Percentiles rank a stretch among this genome's conserved stretches.
Conservation (phyloP, 495 filamentous ascomycete genomes). For the Cercophora newfieldiana region DNA sequence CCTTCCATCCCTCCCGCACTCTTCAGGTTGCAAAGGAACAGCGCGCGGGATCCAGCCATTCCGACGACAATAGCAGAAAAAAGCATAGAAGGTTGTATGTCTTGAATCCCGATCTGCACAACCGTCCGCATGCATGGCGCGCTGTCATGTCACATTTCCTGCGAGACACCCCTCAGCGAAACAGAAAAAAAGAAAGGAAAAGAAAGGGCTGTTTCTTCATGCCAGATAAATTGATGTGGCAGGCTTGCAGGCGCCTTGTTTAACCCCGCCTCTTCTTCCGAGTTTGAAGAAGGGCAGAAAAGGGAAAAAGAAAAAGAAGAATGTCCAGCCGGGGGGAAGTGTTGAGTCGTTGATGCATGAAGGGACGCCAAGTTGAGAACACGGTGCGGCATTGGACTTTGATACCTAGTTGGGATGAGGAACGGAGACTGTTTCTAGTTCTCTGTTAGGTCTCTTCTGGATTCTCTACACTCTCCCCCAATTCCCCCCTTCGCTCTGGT, state of each 20-base stretch:
- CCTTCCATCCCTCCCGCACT: neutral
- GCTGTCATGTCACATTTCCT: neutral
- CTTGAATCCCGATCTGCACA: neutral
- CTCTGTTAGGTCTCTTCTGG: neutral
- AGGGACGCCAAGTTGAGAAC: neutral
- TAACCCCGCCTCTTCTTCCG: neutral
- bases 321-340: neutral
- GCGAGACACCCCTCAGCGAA: neutral
- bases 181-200: neutral
- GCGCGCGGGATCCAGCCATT: neutral
- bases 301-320: neutral
- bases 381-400: neutral
- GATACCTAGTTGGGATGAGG: neutral
- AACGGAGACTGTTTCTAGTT: too few relatives aligned
- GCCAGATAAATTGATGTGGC: conserved; percentile 24
- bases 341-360: neutral
- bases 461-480: neutral
- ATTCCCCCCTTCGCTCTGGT: neutral
- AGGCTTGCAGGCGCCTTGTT: neutral
- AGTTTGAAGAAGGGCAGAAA: neutral
- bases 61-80: neutral
- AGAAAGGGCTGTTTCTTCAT: neutral
- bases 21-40: neutral
- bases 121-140: neutral
- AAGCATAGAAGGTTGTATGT: neutral